These are phyloP conservation scores for Sarcomyxa edulis DNA, from an alignment of 768 basidiomycete species.

Conservation along the genomic window DNA sequence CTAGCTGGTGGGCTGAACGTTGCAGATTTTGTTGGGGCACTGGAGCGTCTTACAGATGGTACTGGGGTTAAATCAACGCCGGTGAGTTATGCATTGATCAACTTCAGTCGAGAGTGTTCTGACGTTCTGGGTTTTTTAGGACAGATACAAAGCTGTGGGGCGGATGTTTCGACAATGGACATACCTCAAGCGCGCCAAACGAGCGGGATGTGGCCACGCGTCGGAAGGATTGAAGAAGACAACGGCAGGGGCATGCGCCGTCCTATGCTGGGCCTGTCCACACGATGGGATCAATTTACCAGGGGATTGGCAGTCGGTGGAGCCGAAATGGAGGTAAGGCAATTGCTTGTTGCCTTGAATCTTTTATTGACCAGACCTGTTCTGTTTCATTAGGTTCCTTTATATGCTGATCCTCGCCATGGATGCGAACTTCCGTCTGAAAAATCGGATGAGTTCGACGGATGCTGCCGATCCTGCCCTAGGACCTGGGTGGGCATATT, in stretches of 20 bases:
- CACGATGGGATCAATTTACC: slow-evolving; percentile 10
- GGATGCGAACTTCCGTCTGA: slow-evolving; percentile 9
- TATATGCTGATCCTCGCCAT: slow-evolving; percentile 7
- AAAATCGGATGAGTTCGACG: slow-evolving; percentile 9
- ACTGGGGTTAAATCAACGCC: slow-evolving; percentile 1
- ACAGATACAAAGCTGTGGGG: not conserved
- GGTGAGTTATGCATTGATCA: slow-evolving; percentile 13
- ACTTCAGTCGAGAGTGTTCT: too few species aligned
- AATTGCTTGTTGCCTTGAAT: too few species aligned
- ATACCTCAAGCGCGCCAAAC: slow-evolving; percentile 5
- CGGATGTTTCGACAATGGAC: slow-evolving; percentile 7
- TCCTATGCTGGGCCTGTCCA: slow-evolving; percentile 14
- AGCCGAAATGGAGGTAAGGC: not conserved
- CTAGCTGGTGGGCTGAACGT: slow-evolving; percentile 11
- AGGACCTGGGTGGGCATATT: slow-evolving; percentile 15
- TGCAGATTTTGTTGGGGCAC: slow-evolving; percentile 13
- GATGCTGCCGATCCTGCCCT: slow-evolving; percentile 12
- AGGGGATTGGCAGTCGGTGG: slow-evolving; percentile 9
- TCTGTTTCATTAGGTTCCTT: slow-evolving; percentile 4
- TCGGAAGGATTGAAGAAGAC: not conserved
- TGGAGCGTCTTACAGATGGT: slow-evolving; percentile 10
- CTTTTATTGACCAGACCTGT: not conserved
- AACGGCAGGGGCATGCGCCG: slow-evolving; percentile 6
- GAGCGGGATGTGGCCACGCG: slow-evolving; percentile 9
- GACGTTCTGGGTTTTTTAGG: not conserved